Conservation (phyloP, 2,329 filamentous ascomycete genomes). For the Sarocladium oryzae region DNA sequence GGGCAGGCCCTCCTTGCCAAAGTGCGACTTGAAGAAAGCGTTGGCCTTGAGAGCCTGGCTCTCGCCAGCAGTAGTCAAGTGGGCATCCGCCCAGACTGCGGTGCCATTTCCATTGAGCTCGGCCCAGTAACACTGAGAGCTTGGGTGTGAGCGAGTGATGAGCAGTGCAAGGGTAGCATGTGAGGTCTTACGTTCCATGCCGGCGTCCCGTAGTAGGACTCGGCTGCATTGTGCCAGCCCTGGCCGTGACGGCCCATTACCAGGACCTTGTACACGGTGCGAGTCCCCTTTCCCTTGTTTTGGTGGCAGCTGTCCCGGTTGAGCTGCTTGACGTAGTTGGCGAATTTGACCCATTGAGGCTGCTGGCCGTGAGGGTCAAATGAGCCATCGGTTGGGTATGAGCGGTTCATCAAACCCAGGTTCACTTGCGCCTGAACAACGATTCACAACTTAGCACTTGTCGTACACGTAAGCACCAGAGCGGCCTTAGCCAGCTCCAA, state of each 20-base stretch:
- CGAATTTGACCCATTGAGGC: slow-evolving; percentile 61
- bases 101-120: slow-evolving; percentile 58
- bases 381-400: slow-evolving; percentile 49
- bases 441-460: neutral
- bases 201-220: slow-evolving; percentile 59
- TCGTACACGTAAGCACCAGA: neutral
- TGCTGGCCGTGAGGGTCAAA: slow-evolving; percentile 32
- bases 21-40: slow-evolving; percentile 50
- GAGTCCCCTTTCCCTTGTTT: slow-evolving; percentile 23
- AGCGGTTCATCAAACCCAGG: slow-evolving; percentile 59
- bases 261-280: slow-evolving; percentile 57
- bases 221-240: slow-evolving; percentile 57
- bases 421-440: slow-evolving; percentile 46
- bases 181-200: slow-evolving; percentile 55
- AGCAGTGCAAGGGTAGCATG: fast-evolving
- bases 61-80: slow-evolving; percentile 51
- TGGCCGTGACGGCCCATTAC: slow-evolving; percentile 66
- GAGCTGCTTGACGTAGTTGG: slow-evolving; percentile 47
- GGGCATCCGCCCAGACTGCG: slow-evolving; percentile 55
- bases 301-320: slow-evolving; percentile 32
- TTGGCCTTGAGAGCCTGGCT: slow-evolving; percentile 52
- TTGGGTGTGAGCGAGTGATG: neutral
- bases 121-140: slow-evolving; percentile 55
- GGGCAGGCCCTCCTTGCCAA: slow-evolving; percentile 47
- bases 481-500: slow-evolving; percentile 17